phyloP scores from a whole-genome alignment of 2,329 filamentous ascomycete genomes.

The Alternaria consortialis region DNA sequence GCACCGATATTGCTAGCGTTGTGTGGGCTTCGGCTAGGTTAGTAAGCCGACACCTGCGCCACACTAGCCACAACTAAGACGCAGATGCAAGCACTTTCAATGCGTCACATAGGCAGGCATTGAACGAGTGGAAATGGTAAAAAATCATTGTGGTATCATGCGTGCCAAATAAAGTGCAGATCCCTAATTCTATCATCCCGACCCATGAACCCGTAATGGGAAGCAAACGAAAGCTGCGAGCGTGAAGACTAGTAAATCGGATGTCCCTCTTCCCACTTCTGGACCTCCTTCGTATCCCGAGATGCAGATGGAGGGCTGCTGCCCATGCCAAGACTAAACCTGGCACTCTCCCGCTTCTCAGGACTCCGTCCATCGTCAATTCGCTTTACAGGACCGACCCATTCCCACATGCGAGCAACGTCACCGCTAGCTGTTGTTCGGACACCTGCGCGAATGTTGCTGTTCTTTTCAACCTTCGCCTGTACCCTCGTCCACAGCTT shows the following conservation, averaged over 20 bases:
- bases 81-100: background rate
- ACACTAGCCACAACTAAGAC: slow-evolving; percentile 26
- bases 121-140: background rate
- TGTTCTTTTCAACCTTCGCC: slow-evolving; percentile 88
- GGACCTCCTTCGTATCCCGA: slow-evolving; percentile 44
- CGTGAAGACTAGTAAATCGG: slow-evolving; percentile 54
- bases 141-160: slow-evolving; percentile 42
- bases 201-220: slow-evolving; percentile 2
- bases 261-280: slow-evolving; percentile 58
- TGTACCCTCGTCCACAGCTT: slow-evolving; percentile 85
- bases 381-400: slow-evolving; percentile 69
- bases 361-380: slow-evolving; percentile 51
- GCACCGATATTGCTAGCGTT: slow-evolving; percentile 37
- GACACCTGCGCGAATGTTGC: slow-evolving; percentile 84
- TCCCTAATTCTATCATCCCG: background rate
- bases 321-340: slow-evolving; percentile 43
- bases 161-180: slow-evolving; percentile 19
- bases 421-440: slow-evolving; percentile 66
- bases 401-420: slow-evolving; percentile 72
- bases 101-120: background rate
- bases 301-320: slow-evolving; percentile 44
- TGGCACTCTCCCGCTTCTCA: slow-evolving; percentile 44
- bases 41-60: slow-evolving; percentile 26
- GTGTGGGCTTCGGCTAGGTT: slow-evolving; percentile 46
- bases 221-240: slow-evolving; percentile 6